Conservation (phyloP, 2,329 filamentous ascomycete species). For the Aspergillus versicolor region DNA sequence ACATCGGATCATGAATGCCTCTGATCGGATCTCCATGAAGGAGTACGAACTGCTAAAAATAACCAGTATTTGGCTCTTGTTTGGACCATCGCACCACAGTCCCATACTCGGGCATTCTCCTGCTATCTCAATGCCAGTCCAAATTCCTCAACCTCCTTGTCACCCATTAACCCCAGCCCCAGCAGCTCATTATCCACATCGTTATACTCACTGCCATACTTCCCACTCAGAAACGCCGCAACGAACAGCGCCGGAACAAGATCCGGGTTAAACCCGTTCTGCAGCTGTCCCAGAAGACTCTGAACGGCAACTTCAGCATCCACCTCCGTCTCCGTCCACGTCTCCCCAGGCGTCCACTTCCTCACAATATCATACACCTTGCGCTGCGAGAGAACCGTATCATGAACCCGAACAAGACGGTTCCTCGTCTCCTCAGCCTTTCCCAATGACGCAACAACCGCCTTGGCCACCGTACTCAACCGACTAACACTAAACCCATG, state of each 20-base stretch:
- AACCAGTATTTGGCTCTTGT: no score
- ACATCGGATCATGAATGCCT: no score
- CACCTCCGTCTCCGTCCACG: neutral
- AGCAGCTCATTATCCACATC: slow-evolving; percentile 8
- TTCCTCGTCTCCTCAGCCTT: neutral
- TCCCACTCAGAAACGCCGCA: neutral
- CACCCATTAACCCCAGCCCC: neutral
- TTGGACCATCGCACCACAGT: no score
- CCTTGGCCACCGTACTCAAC: neutral
- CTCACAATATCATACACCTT: neutral
- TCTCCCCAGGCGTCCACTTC: neutral
- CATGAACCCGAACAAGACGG: slow-evolving; percentile 1
- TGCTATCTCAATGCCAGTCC: neutral
- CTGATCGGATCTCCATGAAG: no score
- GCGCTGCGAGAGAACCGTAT: neutral
- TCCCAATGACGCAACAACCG: neutral
- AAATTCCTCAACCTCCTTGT: neutral
- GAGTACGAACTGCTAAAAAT: no score
- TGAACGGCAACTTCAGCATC: neutral
- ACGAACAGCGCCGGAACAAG: neutral
- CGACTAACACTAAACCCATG: neutral
- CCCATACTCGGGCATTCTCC: no score
- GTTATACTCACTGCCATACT: neutral
- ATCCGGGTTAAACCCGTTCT: neutral
- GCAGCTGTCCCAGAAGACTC: neutral